Evolutionary conservation across 768 basidiomycete species (phyloP).

Genomic region (Scleroderma bovista): DNA sequence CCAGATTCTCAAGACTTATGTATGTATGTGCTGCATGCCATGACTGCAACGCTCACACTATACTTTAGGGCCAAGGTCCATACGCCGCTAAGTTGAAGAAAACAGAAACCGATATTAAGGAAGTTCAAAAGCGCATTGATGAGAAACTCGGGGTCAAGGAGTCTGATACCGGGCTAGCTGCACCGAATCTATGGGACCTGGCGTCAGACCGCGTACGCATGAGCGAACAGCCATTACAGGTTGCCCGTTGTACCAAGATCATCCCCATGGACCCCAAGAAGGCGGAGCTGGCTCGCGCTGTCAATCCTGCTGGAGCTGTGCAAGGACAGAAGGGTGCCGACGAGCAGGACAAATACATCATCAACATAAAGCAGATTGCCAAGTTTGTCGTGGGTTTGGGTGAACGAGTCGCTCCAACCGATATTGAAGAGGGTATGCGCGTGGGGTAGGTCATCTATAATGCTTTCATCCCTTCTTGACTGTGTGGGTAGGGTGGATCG

Average conservation of each 20-base stretch:
- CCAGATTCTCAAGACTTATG: slow-evolving; percentile 98
- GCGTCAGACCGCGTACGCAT: slow-evolving; percentile 89
- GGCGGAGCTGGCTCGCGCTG: slow-evolving; percentile 71
- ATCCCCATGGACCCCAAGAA: slow-evolving; percentile 76
- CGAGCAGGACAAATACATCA: slow-evolving; percentile 98
- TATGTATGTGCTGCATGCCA: slow-evolving; percentile 31
- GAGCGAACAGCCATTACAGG: slow-evolving; percentile 90
- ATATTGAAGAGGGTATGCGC: slow-evolving; percentile 99
- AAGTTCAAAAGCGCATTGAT: slow-evolving; percentile 94
- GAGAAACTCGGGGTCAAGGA: slow-evolving; percentile 99
- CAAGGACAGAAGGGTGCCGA: slow-evolving; percentile 96
- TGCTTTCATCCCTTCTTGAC: not conserved
- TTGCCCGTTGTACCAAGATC: slow-evolving; percentile 98
- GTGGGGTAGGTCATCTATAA: slow-evolving; percentile 70
- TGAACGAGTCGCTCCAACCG: slow-evolving; percentile 93
- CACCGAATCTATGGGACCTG: slow-evolving; percentile 97
- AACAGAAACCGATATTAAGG: slow-evolving; percentile 88
- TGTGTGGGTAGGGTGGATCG: slow-evolving; percentile 70
- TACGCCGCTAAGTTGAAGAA: slow-evolving; percentile 86
- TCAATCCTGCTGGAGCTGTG: slow-evolving; percentile 69
- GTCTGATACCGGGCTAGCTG: slow-evolving; percentile 94
- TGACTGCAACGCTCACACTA: not conserved
- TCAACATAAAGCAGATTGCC: slow-evolving; percentile 99
- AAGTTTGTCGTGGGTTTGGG: slow-evolving; percentile 98
- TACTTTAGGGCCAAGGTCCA: slow-evolving; percentile 91